Evolutionary conservation across 1,284 basidiomycete species (phyloP).

Genomic region (Salmacisia buchloeana): DNA sequence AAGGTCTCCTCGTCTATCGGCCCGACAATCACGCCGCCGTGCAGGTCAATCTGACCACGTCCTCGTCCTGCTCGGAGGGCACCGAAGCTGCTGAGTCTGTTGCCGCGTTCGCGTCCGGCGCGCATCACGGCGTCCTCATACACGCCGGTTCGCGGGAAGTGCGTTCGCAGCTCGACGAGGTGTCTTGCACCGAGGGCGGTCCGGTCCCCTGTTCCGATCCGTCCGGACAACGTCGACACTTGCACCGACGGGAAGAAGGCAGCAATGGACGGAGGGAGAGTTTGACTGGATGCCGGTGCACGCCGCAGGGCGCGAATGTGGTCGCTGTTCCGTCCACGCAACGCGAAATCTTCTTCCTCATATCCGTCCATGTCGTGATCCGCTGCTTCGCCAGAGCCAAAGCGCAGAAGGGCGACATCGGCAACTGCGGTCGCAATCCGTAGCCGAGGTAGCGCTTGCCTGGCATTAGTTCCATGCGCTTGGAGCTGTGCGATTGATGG

Average conservation of each 20-base stretch:
- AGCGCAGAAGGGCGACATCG: neutral
- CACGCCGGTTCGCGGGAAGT: neutral
- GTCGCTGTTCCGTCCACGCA: neutral
- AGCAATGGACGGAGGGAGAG: too few relatives aligned
- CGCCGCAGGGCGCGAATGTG: neutral
- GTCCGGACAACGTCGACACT: neutral
- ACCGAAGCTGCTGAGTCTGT: conserved; percentile 2
- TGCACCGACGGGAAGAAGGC: neutral
- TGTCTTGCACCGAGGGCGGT: neutral
- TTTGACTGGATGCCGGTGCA: neutral
- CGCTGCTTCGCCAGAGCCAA: neutral
- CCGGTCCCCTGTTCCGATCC: neutral
- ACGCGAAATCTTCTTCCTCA: conserved; percentile 4
- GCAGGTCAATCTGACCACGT: conserved; percentile 1
- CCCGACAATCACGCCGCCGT: neutral
- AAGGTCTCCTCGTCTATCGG: neutral
- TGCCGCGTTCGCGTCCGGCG: neutral
- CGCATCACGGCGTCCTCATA: conserved; percentile 3
- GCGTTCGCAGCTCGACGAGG: neutral
- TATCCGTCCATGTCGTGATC: neutral
- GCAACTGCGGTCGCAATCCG: conserved; percentile 1
- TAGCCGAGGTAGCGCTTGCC: neutral
- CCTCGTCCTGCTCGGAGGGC: neutral
- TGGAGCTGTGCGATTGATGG: neutral
- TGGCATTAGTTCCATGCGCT: neutral